These are phyloP conservation scores for Fraxinus greggii DNA, from an alignment of 305 asterid species.

Conservation along the genomic window DNA sequence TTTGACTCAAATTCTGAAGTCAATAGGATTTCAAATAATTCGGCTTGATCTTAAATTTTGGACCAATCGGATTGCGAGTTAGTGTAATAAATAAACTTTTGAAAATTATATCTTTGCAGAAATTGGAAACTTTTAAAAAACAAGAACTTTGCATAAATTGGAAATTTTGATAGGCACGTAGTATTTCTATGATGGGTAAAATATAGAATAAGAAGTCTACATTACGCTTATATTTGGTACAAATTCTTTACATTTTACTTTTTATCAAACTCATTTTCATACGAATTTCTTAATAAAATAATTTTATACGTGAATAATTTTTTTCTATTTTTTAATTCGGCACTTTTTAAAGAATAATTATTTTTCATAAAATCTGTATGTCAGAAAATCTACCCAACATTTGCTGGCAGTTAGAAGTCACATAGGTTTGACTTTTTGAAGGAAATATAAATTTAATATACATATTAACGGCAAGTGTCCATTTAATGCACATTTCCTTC, in stretches of 20 bases:
- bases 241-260: too few species aligned
- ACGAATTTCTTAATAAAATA: too few species aligned
- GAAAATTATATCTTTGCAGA: not conserved
- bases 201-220: not conserved
- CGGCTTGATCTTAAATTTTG: not conserved
- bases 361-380: not conserved
- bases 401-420: conserved; percentile 4
- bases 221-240: not conserved
- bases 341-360: too few species aligned
- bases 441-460: not conserved
- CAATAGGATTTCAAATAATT: not conserved
- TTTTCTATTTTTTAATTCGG: too few species aligned
- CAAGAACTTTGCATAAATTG: not conserved
- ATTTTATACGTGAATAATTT: too few species aligned
- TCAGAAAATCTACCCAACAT: not conserved
- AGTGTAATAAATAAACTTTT: not conserved
- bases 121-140: not conserved
- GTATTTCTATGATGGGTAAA: not conserved
- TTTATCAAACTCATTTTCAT: too few species aligned
- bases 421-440: not conserved
- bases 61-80: not conserved
- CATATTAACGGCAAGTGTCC: not conserved
- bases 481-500: not conserved
- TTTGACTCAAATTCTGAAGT: not conserved
- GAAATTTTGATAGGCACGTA: not conserved